Evolutionary conservation across 2,329 filamentous ascomycete species (phyloP).

Genomic region (Bipolaris cookei): DNA sequence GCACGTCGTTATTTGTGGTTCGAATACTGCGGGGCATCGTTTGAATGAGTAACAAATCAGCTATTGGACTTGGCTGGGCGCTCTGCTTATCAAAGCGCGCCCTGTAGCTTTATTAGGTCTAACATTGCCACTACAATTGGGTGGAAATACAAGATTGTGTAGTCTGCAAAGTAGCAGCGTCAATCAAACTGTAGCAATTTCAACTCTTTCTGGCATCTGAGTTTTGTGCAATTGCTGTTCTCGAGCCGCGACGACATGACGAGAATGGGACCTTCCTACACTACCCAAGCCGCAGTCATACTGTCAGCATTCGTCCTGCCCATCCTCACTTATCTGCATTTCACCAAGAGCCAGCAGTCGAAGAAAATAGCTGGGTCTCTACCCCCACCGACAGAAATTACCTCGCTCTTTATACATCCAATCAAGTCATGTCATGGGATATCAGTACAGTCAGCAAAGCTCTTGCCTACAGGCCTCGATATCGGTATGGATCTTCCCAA

Average conservation of each 20-base stretch:
- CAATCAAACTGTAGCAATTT: background rate
- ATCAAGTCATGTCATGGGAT: conserved; percentile 72
- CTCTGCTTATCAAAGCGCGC: conserved; percentile 1
- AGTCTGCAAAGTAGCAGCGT: background rate
- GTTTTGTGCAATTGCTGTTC: background rate
- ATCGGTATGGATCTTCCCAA: conserved; percentile 44
- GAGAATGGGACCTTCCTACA: conserved; percentile 35
- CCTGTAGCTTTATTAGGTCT: background rate
- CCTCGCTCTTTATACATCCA: conserved; percentile 65
- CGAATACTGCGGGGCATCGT: conserved; percentile 3
- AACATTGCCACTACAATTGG: background rate
- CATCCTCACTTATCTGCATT: conserved; percentile 40
- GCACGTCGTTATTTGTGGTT: conserved; percentile 3
- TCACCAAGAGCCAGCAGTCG: conserved; percentile 18
- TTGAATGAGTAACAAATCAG: background rate
- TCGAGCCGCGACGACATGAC: background rate
- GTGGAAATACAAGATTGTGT: background rate
- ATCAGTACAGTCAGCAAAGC: conserved; percentile 57
- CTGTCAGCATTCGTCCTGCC: conserved; percentile 40
- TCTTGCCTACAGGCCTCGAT: conserved; percentile 64
- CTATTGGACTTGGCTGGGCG: background rate
- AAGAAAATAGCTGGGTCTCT: conserved; percentile 33
- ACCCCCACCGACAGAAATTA: conserved; percentile 52
- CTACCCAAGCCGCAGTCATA: conserved; percentile 33
- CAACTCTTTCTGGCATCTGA: background rate